phyloP scores from a whole-genome alignment of 2,329 filamentous ascomycete genomes.

The Colletotrichum salicis region DNA sequence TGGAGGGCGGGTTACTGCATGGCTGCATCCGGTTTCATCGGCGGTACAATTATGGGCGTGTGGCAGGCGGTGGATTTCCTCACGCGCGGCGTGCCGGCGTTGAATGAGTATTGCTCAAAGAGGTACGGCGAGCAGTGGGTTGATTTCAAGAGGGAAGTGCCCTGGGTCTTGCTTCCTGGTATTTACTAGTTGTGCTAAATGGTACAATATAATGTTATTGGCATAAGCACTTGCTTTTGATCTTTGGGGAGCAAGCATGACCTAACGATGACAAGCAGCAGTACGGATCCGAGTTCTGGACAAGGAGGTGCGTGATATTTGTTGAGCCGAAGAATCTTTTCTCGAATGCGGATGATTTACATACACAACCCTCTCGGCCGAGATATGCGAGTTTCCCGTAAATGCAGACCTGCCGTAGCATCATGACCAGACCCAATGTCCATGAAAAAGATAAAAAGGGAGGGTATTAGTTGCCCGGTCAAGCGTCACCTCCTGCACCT shows the following conservation, averaged over 20 bases:
- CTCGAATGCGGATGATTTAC: background rate
- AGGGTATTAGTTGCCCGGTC: no score
- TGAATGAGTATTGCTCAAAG: constrained; percentile 51
- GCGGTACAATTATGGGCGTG: constrained; percentile 43
- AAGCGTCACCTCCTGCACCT: no score
- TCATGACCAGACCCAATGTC: background rate
- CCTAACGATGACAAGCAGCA: background rate
- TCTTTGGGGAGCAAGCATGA: background rate
- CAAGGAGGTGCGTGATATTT: background rate
- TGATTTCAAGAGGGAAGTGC: constrained; percentile 50
- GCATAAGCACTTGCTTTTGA: background rate
- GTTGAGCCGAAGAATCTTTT: background rate
- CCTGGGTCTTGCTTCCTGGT: constrained; percentile 49
- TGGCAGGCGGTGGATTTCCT: constrained; percentile 47
- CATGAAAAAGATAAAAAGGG: constrained; percentile 9
- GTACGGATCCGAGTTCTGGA: background rate
- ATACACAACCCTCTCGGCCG: background rate
- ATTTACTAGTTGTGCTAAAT: constrained; percentile 43
- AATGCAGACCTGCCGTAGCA: constrained; percentile 5
- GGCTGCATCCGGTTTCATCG: constrained; percentile 49
- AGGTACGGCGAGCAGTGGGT: constrained; percentile 52
- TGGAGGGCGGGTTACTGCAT: constrained; percentile 48
- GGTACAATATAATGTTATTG: background rate
- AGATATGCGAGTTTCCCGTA: constrained; percentile 27
- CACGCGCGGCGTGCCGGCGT: constrained; percentile 42